Percentiles rank a stretch among this genome's conserved stretches.
These are phyloP conservation scores for Hyphopichia burtonii DNA, from an alignment of 1,139 yeast species.

Conservation along the genomic window DNA sequence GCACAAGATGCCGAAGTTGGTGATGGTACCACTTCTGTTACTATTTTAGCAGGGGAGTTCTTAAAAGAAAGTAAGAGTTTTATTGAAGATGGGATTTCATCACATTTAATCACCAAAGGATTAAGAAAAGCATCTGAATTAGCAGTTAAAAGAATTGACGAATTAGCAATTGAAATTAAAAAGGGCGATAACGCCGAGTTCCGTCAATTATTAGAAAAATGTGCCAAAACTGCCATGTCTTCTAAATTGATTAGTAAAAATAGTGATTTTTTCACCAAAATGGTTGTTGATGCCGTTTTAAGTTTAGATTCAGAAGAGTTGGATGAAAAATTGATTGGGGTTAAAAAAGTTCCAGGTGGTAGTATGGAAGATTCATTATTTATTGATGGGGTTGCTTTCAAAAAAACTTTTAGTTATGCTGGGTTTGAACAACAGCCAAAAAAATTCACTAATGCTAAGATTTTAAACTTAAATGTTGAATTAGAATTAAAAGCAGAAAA, in stretches of 20 bases:
- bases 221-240: conserved; percentile 97
- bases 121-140: conserved; percentile 77
- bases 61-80: conserved; percentile 86
- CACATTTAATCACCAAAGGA: conserved; percentile 86
- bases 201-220: conserved; percentile 78
- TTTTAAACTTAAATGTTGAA: conserved; percentile 85
- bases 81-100: conserved; percentile 93
- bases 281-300: conserved; percentile 95
- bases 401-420: conserved; percentile 94
- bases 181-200: conserved; percentile 47
- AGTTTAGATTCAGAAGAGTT: conserved; percentile 80
- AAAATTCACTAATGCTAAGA: conserved; percentile 72
- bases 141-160: conserved; percentile 72
- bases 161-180: conserved; percentile 71
- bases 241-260: conserved; percentile 88
- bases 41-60: conserved; percentile 91
- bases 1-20: conserved; percentile 99
- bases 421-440: conserved; percentile 99
- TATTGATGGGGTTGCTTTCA: conserved; percentile 93
- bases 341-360: conserved; percentile 95
- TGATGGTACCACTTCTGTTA: conserved; percentile 97
- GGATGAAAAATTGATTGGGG: conserved; percentile 89
- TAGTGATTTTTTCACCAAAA: conserved; percentile 84
- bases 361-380: conserved; percentile 90
- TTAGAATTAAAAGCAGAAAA: conserved; percentile 96